phyloP scores from a whole-genome alignment of 495 filamentous ascomycete genomes.

The Tuber calosporum region DNA sequence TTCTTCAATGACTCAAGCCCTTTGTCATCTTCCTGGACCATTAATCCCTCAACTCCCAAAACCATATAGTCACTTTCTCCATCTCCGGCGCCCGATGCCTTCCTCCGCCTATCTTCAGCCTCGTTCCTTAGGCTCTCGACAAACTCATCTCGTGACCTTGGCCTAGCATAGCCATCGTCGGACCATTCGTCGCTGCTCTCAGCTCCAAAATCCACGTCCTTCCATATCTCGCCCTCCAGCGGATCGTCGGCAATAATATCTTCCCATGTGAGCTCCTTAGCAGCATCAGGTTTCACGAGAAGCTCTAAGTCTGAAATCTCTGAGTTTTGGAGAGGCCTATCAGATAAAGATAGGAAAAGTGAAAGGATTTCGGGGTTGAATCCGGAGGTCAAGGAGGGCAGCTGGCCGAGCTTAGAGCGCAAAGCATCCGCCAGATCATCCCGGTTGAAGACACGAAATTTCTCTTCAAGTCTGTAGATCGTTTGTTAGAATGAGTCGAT shows the following conservation, averaged over 20 bases:
- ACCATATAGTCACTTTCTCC: slow-evolving; percentile 6
- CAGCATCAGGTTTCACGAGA: slow-evolving; percentile 44
- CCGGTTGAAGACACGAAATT: slow-evolving; percentile 68
- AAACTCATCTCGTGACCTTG: slow-evolving; percentile 21
- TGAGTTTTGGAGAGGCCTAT: slow-evolving; percentile 66
- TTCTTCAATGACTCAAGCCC: slow-evolving; percentile 31
- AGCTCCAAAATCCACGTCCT: slow-evolving; percentile 62
- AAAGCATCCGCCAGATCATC: slow-evolving; percentile 78
- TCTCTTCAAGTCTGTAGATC: slow-evolving; percentile 59
- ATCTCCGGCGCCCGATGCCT: background rate
- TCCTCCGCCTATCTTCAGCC: slow-evolving; percentile 22
- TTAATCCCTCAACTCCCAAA: slow-evolving; percentile 29
- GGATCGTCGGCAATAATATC: slow-evolving; percentile 69
- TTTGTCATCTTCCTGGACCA: slow-evolving; percentile 19
- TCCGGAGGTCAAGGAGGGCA: slow-evolving; percentile 22
- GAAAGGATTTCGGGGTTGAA: slow-evolving; percentile 65
- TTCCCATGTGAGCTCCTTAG: slow-evolving; percentile 58
- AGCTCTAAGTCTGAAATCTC: slow-evolving; percentile 55
- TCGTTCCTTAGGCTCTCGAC: slow-evolving; percentile 13
- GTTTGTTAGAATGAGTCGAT: background rate
- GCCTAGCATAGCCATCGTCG: slow-evolving; percentile 22
- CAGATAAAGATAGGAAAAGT: slow-evolving; percentile 71
- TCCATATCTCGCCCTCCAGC: slow-evolving; percentile 68
- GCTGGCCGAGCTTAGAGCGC: slow-evolving; percentile 51
- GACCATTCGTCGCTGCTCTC: slow-evolving; percentile 52